Conservation (phyloP, 352 stramenopile species). For the Poterioochromonas sp. region DNA sequence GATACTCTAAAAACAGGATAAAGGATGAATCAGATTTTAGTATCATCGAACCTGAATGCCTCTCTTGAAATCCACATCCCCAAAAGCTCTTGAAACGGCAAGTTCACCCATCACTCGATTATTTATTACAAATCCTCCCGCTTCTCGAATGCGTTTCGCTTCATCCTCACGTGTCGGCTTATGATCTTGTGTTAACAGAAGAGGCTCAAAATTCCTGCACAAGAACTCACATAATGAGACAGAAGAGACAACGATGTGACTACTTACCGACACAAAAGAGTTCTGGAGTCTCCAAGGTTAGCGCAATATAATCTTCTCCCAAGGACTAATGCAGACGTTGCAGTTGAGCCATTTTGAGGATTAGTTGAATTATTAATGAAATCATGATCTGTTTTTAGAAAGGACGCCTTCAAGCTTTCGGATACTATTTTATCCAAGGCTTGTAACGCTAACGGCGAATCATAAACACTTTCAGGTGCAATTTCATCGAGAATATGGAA, state of each 20-base stretch:
- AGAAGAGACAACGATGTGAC: constrained; percentile 18
- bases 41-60: constrained; percentile 49
- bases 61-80: constrained; percentile 89
- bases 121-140: constrained; percentile 72
- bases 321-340: constrained; percentile 81
- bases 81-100: constrained; percentile 68
- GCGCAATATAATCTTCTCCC: constrained; percentile 80
- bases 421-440: neutral
- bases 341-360: constrained; percentile 74
- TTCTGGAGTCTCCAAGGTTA: constrained; percentile 90
- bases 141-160: constrained; percentile 82
- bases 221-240: constrained; percentile 50
- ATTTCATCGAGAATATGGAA: neutral
- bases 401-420: neutral
- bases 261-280: constrained; percentile 71
- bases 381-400: constrained; percentile 53
- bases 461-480: constrained; percentile 6
- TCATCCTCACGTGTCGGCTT: constrained; percentile 84
- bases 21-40: neutral
- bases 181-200: constrained; percentile 80
- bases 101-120: constrained; percentile 86
- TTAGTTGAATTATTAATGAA: constrained; percentile 52
- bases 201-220: constrained; percentile 47
- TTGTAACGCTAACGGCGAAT: neutral
- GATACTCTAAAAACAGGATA: constrained; percentile 42